phyloP scores from a whole-genome alignment of 768 basidiomycete species.

The Punctularia strigosozonata region DNA sequence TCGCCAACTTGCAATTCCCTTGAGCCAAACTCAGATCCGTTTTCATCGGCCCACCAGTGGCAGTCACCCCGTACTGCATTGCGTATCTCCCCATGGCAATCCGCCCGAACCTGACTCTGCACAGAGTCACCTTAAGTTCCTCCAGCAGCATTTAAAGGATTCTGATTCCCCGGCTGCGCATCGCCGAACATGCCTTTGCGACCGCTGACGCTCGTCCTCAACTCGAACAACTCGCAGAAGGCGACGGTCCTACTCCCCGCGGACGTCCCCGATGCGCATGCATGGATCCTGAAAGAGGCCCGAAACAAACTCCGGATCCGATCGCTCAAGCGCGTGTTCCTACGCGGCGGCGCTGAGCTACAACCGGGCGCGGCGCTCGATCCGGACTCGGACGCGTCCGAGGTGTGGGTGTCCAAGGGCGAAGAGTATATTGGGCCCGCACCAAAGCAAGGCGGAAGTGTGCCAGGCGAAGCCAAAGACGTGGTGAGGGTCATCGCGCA shows the following conservation, averaged over 20 bases:
- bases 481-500: constrained; percentile 19
- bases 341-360: constrained; percentile 18
- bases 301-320: constrained; percentile 25
- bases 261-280: constrained; percentile 7
- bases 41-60: too few relatives aligned
- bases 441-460: constrained; percentile 2
- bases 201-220: constrained; percentile 21
- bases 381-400: constrained; percentile 11
- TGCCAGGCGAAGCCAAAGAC: constrained; percentile 14
- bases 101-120: too few relatives aligned
- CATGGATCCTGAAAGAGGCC: constrained; percentile 22
- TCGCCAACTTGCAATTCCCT: too few relatives aligned
- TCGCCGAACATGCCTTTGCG: constrained; percentile 16
- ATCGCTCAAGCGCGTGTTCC: constrained; percentile 18
- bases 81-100: too few relatives aligned
- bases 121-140: too few relatives aligned
- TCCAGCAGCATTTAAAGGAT: too few relatives aligned
- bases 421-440: constrained; percentile 23
- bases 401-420: constrained; percentile 21
- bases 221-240: constrained; percentile 22
- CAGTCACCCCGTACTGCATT: too few relatives aligned
- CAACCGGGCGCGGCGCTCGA: constrained; percentile 12
- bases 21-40: too few relatives aligned
- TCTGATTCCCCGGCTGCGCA: too few relatives aligned
- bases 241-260: constrained; percentile 16